phyloP scores from a whole-genome alignment of 352 stramenopile genomes.

The Phytophthora cajani region DNA sequence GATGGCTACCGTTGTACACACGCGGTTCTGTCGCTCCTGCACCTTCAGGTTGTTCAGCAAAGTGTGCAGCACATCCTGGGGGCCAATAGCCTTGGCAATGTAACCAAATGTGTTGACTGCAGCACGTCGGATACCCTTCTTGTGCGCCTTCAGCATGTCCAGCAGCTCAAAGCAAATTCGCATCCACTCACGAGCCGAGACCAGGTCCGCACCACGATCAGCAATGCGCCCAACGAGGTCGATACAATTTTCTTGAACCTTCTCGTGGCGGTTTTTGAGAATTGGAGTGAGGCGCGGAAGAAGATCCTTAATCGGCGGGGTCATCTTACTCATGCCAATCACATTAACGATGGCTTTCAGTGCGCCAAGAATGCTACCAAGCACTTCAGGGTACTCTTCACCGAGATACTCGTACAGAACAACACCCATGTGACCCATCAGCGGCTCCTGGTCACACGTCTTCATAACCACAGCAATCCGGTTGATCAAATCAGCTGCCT shows the following conservation, averaged over 20 bases:
- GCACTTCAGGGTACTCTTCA: constrained; percentile 99
- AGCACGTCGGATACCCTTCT: constrained; percentile 98
- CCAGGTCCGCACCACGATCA: constrained; percentile 97
- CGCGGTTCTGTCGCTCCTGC: constrained; percentile 98
- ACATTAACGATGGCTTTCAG: constrained; percentile 99
- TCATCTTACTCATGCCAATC: constrained; percentile 99
- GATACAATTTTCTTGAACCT: constrained; percentile 97
- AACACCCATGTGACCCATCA: constrained; percentile 99
- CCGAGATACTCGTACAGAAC: constrained; percentile 99
- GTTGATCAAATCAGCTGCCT: constrained; percentile 98
- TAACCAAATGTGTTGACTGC: constrained; percentile 99
- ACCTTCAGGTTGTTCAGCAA: constrained; percentile 99
- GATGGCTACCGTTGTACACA: constrained; percentile 99
- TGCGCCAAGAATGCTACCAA: constrained; percentile 98
- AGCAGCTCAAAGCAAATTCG: constrained; percentile 99
- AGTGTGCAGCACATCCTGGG: constrained; percentile 99
- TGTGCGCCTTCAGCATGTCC: constrained; percentile 99
- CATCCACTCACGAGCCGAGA: constrained; percentile 99
- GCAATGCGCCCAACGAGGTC: constrained; percentile 98
- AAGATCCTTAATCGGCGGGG: constrained; percentile 98
- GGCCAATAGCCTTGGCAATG: constrained; percentile 99
- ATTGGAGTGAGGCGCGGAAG: constrained; percentile 99
- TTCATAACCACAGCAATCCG: constrained; percentile 99
- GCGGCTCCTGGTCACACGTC: constrained; percentile 97
- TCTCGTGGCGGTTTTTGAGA: constrained; percentile 99